Base-by-base conservation (phyloP, 176 grass and related monocot genomes). In the Metroxylon sagu region DNA sequence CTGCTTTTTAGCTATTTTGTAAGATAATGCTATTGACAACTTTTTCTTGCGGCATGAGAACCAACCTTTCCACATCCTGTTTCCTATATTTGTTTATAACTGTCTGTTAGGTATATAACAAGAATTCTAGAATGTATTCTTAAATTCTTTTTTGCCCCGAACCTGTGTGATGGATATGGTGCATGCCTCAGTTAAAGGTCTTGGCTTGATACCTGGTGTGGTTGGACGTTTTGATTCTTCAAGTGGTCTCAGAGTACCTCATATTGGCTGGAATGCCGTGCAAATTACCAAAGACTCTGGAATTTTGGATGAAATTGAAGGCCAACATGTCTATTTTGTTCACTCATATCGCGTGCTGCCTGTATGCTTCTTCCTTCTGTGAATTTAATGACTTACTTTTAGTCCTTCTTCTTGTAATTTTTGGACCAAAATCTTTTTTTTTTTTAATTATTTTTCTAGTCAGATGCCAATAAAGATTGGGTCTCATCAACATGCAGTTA, bases 211-310 rank as follows among this genome's bases (percentile, higher is more conserved):
- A 88, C 93, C 93, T 61, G 93, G 93, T 66, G 62, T 74, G 1
- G 87, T 98, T 19, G 72, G 67, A 53, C 80, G 93, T 65, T 98
- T 98, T 7, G 87, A 98, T 63, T 88, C 84, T 60, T 88, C 87
- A 2, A 64, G 80, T 70, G 93, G 81, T 54, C 84, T 98, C 53
- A 73, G 71, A 66, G 93, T 98, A 65, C 93, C 87, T 74, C 93
- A 98, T 70, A 92, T 98, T 92, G 87, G 93, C 56, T 98, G 93
- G 93, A 90, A 98, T 31, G 75, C 93, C 57, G 55, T 97, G 16
- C 65, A 91, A 78, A 73, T 82, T 51, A 85, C 77, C 67, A 97
- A 97, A 62, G 93, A 88, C 27, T 80, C 87, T 1, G 70, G 80
- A 57, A 85, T 92, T 52, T 86, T 97, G 30, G 67, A 97, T 64